phyloP scores from a whole-genome alignment of 139 green algal species.

The Chlorella vulgaris region DNA sequence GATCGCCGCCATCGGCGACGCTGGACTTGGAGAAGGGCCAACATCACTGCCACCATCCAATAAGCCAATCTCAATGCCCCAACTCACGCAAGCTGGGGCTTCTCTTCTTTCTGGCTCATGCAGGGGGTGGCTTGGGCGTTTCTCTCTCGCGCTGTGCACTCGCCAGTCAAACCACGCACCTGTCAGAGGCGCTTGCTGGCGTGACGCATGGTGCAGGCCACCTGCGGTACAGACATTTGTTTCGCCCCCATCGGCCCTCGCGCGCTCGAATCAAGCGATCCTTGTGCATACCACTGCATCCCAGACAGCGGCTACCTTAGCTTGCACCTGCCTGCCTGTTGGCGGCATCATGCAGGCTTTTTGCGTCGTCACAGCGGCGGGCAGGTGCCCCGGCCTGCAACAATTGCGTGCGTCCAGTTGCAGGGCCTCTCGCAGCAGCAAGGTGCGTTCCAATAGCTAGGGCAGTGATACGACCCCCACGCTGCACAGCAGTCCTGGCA shows the following conservation, averaged over 20 bases:
- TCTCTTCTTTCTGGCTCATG: conserved; percentile 86
- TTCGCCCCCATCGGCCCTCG: too few species aligned
- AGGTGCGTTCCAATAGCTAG: neutral
- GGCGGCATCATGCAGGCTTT: neutral
- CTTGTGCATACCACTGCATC: too few species aligned
- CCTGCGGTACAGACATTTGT: too few species aligned
- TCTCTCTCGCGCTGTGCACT: neutral
- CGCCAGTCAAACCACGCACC: neutral
- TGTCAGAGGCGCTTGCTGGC: neutral
- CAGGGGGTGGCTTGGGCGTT: neutral
- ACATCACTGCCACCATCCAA: too few species aligned
- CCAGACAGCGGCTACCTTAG: too few species aligned
- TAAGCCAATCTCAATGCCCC: too few species aligned
- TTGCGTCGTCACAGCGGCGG: neutral
- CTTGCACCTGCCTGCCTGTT: neutral
- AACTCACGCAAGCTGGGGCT: conserved; percentile 89
- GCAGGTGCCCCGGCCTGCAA: neutral
- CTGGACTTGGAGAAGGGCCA: too few species aligned
- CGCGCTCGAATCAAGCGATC: too few species aligned
- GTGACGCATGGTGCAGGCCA: too few species aligned
- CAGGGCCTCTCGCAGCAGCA: neutral
- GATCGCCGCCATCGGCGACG: too few species aligned
- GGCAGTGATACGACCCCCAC: neutral
- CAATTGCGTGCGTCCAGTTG: conserved; percentile 2
- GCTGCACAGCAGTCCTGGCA: neutral